These are phyloP conservation scores for Fusarium staphyleae DNA, from an alignment of 2,329 filamentous ascomycete genomes.

Conservation along the genomic window DNA sequence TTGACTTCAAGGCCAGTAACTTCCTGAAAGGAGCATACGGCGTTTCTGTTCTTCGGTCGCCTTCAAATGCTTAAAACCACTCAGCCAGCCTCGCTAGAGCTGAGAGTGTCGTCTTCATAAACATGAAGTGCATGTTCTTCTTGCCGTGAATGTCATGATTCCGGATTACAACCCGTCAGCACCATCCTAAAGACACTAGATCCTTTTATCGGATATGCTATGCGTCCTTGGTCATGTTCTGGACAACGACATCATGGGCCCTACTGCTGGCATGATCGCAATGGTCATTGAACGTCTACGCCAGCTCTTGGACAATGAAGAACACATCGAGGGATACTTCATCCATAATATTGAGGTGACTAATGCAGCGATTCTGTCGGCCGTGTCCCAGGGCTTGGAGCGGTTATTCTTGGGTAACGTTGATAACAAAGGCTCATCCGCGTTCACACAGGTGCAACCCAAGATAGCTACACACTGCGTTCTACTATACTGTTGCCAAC, in stretches of 20 bases:
- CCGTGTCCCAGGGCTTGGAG: neutral
- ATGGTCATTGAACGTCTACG: constrained; percentile 8
- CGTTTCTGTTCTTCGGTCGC: neutral
- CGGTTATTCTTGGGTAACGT: neutral
- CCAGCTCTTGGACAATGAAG: neutral
- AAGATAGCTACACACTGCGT: neutral
- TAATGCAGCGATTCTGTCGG: neutral
- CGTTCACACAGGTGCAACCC: neutral
- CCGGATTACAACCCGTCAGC: neutral
- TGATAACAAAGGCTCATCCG: neutral
- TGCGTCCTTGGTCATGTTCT: constrained; percentile 9
- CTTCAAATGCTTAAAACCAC: constrained; percentile 3
- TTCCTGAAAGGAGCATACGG: neutral
- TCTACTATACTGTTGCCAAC: too few relatives aligned
- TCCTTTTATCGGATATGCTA: neutral
- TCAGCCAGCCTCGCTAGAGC: neutral
- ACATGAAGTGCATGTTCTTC: neutral
- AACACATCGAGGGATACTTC: neutral
- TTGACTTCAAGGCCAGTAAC: neutral
- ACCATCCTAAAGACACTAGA: neutral
- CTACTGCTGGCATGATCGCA: neutral
- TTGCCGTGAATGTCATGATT: neutral
- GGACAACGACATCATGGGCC: neutral
- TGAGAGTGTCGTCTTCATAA: too few relatives aligned
- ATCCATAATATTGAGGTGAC: neutral